Evolutionary conservation across 148 eudicot species (phyloP).

Genomic region (Hydrangea macrophylla): DNA sequence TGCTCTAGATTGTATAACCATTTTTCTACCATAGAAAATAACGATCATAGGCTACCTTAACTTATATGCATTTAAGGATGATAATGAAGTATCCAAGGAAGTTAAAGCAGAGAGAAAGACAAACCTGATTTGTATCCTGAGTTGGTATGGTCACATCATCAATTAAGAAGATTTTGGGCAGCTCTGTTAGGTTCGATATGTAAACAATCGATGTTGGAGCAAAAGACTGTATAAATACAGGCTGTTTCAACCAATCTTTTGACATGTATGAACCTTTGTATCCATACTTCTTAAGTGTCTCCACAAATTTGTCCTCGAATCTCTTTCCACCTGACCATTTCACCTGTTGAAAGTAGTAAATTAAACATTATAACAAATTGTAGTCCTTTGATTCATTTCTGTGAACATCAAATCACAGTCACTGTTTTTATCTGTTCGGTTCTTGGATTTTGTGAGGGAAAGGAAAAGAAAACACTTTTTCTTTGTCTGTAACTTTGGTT

Average conservation of each 20-base stretch:
- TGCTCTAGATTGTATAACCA: neutral
- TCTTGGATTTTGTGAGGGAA: too few species aligned
- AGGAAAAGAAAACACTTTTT: too few species aligned
- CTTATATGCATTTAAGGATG: too few species aligned
- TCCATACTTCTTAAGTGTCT: conserved; percentile 75
- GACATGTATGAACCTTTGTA: conserved; percentile 87
- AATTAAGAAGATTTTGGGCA: conserved; percentile 86
- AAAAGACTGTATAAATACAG: conserved; percentile 93
- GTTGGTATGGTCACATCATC: conserved; percentile 61
- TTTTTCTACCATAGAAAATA: too few species aligned
- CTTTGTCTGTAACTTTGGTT: too few species aligned
- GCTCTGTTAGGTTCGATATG: conserved; percentile 68
- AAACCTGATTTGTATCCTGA: conserved; percentile 96
- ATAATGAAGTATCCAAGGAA: neutral
- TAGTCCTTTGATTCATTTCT: neutral
- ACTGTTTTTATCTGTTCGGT: too few species aligned
- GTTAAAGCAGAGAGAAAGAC: neutral
- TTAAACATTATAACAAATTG: neutral
- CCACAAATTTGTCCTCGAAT: conserved; percentile 81
- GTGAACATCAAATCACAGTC: neutral
- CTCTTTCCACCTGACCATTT: conserved; percentile 84
- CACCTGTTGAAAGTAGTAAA: conserved; percentile 47
- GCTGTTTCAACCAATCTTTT: conserved; percentile 78
- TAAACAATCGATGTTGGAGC: conserved; percentile 88
- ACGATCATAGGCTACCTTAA: too few species aligned